A percentile compares a stretch with the other conserved stretches of the same genome.
Conservation (phyloP, 768 basidiomycete species). For the Auriscalpium orientale region DNA sequence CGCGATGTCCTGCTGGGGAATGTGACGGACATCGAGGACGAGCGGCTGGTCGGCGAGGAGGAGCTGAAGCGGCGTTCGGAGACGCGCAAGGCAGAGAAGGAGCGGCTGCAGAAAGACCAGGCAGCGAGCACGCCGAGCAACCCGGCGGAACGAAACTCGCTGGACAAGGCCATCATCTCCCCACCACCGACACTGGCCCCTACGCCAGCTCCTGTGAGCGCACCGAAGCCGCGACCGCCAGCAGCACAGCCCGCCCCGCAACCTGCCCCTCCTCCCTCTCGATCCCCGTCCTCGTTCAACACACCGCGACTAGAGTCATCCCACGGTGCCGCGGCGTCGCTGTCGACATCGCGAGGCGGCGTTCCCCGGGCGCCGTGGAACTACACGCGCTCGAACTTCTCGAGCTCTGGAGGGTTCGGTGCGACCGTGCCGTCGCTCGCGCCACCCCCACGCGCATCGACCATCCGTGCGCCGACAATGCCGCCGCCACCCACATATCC, state of each 20-base stretch:
- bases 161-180: constrained; percentile 4
- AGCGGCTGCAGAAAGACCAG: constrained; percentile 5
- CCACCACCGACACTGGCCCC: constrained; percentile 14
- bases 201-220: constrained; percentile 3
- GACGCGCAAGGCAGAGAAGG: constrained; percentile 19
- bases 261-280: constrained; percentile 12
- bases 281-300: constrained; percentile 5
- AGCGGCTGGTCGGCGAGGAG: constrained; percentile 53
- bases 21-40: constrained; percentile 51
- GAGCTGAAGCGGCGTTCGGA: constrained; percentile 32
- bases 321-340: constrained; percentile 10
- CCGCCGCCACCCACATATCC: neutral
- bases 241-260: constrained; percentile 7
- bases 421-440: constrained; percentile 39
- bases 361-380: constrained; percentile 46
- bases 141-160: neutral
- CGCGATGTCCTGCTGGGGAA: constrained; percentile 62
- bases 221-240: constrained; percentile 7
- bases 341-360: constrained; percentile 9
- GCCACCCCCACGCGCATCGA: constrained; percentile 43
- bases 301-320: constrained; percentile 5
- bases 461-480: constrained; percentile 1
- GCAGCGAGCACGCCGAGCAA: constrained; percentile 3
- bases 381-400: constrained; percentile 46
- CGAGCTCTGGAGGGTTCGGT: constrained; percentile 15